Conservation (phyloP, 2,329 filamentous ascomycete genomes). For the Immersiporthe knoxdaviesiana region DNA sequence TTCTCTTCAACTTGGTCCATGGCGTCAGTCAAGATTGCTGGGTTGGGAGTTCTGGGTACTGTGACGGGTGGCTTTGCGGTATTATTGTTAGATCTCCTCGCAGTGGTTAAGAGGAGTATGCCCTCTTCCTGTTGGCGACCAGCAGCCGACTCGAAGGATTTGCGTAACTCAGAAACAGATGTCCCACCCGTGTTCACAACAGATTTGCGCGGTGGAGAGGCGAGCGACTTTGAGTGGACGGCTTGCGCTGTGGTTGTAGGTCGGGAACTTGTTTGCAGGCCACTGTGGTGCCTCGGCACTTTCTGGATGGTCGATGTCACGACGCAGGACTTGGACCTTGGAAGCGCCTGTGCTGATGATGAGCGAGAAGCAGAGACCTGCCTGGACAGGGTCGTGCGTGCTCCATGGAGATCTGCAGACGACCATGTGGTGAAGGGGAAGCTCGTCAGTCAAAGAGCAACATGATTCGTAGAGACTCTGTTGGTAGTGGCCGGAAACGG, state of each 20-base stretch:
- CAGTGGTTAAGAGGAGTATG: too few species aligned
- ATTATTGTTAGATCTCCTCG: neutral
- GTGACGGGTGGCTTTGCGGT: neutral
- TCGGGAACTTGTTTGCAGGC: neutral
- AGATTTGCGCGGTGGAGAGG: neutral
- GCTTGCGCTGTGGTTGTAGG: neutral
- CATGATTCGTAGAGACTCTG: neutral
- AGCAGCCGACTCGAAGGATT: neutral
- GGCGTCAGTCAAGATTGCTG: neutral
- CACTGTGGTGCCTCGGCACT: constrained; percentile 5
- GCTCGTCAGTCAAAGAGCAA: too few species aligned
- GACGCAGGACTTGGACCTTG: constrained; percentile 11
- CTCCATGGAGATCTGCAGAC: neutral
- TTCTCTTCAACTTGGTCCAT: neutral
- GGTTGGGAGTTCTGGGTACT: too few species aligned
- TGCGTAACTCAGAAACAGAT: constrained; percentile 7
- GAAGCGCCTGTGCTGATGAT: neutral
- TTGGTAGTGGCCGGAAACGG: neutral
- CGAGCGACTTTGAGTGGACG: constrained; percentile 12
- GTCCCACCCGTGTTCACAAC: neutral
- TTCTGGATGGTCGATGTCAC: constrained; percentile 21
- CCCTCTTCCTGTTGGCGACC: neutral
- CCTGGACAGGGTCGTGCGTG: neutral
- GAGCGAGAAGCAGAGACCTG: neutral
- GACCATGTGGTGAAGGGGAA: neutral